Percentiles rank a stretch among this genome's conserved stretches.
These are phyloP conservation scores for Beauveria pseudobassiana DNA, from an alignment of 2,329 filamentous ascomycete species.

Conservation along the genomic window DNA sequence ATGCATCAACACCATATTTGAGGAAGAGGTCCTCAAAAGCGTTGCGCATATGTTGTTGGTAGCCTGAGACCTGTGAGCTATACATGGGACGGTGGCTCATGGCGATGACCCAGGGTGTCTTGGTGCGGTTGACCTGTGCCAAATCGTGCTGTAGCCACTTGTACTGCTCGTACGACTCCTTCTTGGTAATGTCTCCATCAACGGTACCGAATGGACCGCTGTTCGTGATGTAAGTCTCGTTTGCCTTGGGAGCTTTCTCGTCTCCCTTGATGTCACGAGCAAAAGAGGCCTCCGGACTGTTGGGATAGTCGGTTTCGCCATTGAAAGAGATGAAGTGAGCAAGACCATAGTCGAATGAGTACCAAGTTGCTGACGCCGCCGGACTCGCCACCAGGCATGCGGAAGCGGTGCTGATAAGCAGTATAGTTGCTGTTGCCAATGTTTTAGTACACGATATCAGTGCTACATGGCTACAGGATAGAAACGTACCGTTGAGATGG, in stretches of 20 bases:
- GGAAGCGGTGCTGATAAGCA: conserved; percentile 43
- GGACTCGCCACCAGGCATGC: conserved; percentile 39
- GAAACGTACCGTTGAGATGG: conserved; percentile 30
- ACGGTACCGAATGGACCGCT: conserved; percentile 41
- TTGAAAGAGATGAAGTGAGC: conserved; percentile 42
- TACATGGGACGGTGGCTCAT: conserved; percentile 44
- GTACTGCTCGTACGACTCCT: conserved; percentile 37
- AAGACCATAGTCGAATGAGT: conserved; percentile 47
- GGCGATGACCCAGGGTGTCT: conserved; percentile 42
- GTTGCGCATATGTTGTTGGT: conserved; percentile 34
- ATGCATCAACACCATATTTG: conserved; percentile 37
- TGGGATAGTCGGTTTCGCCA: conserved; percentile 41
- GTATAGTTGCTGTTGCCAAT: conserved; percentile 34
- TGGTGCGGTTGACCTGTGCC: conserved; percentile 33
- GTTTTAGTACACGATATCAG: neutral
- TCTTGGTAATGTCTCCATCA: conserved; percentile 30
- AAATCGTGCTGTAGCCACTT: conserved; percentile 40
- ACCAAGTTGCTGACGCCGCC: conserved; percentile 46
- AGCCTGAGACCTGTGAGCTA: conserved; percentile 33
- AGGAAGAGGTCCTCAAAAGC: conserved; percentile 39
- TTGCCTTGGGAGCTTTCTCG: conserved; percentile 30
- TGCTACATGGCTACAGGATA: neutral
- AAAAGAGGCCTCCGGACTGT: conserved; percentile 39
- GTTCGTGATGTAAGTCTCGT: conserved; percentile 39
- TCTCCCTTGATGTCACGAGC: conserved; percentile 32